Percentiles rank a stretch among this genome's conserved stretches.
Evolutionary conservation across 768 basidiomycete genomes (phyloP).

Genomic region (Amanita rubescens): DNA sequence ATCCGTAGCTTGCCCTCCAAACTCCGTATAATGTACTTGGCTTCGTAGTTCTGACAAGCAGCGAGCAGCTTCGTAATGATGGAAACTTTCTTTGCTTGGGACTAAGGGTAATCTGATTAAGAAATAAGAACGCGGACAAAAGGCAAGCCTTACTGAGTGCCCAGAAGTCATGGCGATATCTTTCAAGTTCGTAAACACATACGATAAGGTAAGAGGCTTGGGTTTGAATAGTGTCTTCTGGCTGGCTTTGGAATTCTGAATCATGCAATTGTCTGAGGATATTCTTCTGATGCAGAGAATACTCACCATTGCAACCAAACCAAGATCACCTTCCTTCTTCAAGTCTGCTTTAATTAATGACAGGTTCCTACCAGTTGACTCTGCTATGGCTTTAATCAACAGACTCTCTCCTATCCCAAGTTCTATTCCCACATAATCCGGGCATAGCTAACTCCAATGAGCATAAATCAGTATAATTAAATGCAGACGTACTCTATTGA

Average conservation of each 20-base stretch:
- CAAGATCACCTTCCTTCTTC: constrained; percentile 92
- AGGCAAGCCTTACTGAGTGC: constrained; percentile 49
- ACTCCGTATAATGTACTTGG: constrained; percentile 94
- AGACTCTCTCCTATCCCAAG: constrained; percentile 95
- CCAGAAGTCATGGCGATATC: constrained; percentile 87
- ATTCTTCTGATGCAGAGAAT: neutral
- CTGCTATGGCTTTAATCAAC: constrained; percentile 90
- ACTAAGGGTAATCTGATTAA: constrained; percentile 37
- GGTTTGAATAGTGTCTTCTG: constrained; percentile 95
- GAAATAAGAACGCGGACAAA: neutral
- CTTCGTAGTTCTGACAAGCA: constrained; percentile 85
- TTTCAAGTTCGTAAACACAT: constrained; percentile 82
- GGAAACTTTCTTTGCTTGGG: constrained; percentile 90
- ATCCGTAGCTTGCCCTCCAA: constrained; percentile 96
- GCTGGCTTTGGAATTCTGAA: constrained; percentile 83
- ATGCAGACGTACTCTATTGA: constrained; percentile 69
- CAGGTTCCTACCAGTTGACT: constrained; percentile 86
- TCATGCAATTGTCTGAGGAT: neutral
- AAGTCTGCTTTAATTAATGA: constrained; percentile 83
- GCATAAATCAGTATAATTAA: neutral
- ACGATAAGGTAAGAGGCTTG: constrained; percentile 80
- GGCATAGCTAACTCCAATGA: constrained; percentile 57
- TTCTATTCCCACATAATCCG: constrained; percentile 93
- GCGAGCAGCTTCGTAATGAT: constrained; percentile 93
- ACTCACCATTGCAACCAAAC: constrained; percentile 78